Conservation (phyloP, 257 asterid genomes). For the Misopates orontium region DNA sequence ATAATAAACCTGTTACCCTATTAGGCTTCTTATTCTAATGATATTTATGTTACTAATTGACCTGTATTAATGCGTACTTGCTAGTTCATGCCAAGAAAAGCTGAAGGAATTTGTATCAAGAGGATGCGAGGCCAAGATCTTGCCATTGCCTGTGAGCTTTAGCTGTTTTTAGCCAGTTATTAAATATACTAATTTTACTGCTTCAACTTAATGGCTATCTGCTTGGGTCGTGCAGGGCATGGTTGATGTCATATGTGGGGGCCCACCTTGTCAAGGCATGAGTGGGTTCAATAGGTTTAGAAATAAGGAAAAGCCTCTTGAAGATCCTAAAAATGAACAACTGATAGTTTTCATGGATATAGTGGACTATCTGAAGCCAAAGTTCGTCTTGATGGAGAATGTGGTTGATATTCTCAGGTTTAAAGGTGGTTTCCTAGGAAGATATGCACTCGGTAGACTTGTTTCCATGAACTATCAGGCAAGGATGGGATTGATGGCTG, state of each 20-base stretch:
- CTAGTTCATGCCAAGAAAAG: slow-evolving; percentile 64
- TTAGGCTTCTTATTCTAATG: not conserved
- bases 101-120: slow-evolving; percentile 53
- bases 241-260: slow-evolving; percentile 88
- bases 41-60: not conserved
- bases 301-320: slow-evolving; percentile 47
- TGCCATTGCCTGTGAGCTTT: slow-evolving; percentile 83
- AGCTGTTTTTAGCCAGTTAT: not conserved
- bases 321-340: slow-evolving; percentile 65
- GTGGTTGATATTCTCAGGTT: slow-evolving; percentile 77
- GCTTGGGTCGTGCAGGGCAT: slow-evolving; percentile 45
- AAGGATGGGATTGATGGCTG: slow-evolving; percentile 79
- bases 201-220: slow-evolving; percentile 1
- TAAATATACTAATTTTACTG: not conserved
- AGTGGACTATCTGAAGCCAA: slow-evolving; percentile 56
- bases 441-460: slow-evolving; percentile 73
- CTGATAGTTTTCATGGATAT: slow-evolving; percentile 68
- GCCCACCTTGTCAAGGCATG: slow-evolving; percentile 96
- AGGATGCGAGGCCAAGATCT: slow-evolving; percentile 45
- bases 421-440: slow-evolving; percentile 60
- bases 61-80: slow-evolving; percentile 1
- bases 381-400: slow-evolving; percentile 79
- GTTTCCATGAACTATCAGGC: slow-evolving; percentile 71
- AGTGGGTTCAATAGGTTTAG: slow-evolving; percentile 83
- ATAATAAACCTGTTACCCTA: not conserved